phyloP scores from a whole-genome alignment of 495 filamentous ascomycete species.

The Penicillium psychrofluorescens region DNA sequence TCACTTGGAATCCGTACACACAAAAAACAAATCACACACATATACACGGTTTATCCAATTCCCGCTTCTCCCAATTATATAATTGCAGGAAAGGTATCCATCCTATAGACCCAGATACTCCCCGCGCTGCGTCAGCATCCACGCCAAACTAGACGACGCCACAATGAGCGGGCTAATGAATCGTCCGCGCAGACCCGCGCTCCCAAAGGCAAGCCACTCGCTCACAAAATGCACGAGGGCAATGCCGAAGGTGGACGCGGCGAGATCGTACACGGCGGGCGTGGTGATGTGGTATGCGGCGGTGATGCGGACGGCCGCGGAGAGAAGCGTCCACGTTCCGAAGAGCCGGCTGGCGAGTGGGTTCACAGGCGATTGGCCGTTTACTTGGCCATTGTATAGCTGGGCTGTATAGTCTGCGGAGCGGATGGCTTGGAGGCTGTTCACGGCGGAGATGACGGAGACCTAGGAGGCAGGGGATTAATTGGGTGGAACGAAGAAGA shows the following conservation, averaged over 20 bases:
- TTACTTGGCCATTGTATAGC: slow-evolving; percentile 51
- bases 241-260: slow-evolving; percentile 70
- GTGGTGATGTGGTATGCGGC: slow-evolving; percentile 78
- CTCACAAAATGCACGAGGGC: slow-evolving; percentile 74
- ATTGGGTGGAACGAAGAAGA: not conserved
- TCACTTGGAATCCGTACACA: too few relatives aligned
- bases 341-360: slow-evolving; percentile 76
- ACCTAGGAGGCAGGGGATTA: slow-evolving; percentile 40
- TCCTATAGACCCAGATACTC: slow-evolving; percentile 21
- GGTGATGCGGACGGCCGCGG: slow-evolving; percentile 69
- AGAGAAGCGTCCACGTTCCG: slow-evolving; percentile 84
- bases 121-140: slow-evolving; percentile 69
- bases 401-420: slow-evolving; percentile 67
- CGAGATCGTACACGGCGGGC: slow-evolving; percentile 65
- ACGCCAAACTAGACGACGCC: slow-evolving; percentile 58
- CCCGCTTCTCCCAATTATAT: too few relatives aligned
- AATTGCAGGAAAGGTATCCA: not conserved
- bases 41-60: not conserved
- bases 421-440: slow-evolving; percentile 72
- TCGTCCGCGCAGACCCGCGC: slow-evolving; percentile 58
- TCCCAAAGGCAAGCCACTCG: slow-evolving; percentile 65
- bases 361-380: slow-evolving; percentile 37
- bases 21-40: too few relatives aligned
- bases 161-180: slow-evolving; percentile 68
- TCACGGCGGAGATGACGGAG: slow-evolving; percentile 68